Evolutionary conservation across 2,329 filamentous ascomycete species (phyloP), one percentile per base, ranked within the genome.

Genomic region (Atkinsonella hypoxylon): DNA sequence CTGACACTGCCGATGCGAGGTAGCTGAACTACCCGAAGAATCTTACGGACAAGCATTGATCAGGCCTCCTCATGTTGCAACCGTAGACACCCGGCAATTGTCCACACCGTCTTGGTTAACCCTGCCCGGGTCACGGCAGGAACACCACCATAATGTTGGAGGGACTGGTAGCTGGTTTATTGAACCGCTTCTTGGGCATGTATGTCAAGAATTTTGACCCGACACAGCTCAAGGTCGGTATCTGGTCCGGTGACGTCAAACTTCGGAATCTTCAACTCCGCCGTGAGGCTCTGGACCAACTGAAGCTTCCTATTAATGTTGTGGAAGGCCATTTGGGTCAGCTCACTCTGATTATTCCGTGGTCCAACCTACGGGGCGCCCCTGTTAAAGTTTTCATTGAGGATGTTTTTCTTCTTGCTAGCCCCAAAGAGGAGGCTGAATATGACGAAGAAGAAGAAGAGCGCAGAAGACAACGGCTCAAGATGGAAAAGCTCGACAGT

Each of bases 201-300:
- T 98, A 98, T 70, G 91, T 99, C 70, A 90, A 95, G 78, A 97
- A 98, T 71, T 98, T 99, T 67, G 93, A 99, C 69, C 89, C 93
- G 50, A 86, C 89, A 62, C 93, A 98, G 74, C 79, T 99, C 58
- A 98, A 98, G 66, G 90, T 98, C 56, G 93, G 94, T 56, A 98
- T 98, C 62, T 98, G 91, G 93, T 95, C 88, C 20, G 93, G 94
- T 61, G 93, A 99, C 73, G 93, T 98, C 62, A 95, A 95, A 71
- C 78, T 99, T 44, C 83, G 84, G 54, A 84, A 98, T 62, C 83
- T 99, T 53, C 87, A 98, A 72, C 78, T 99, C 45, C 88, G 90
- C 51, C 82, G 87, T 52, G 93, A 98, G 75, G 93, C 93, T 17
- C 83, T 99, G 57, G 93, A 99, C 65, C 94, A 98, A 74, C 81